Conservation (phyloP, 768 basidiomycete species). For the Mrakia blollopis region DNA sequence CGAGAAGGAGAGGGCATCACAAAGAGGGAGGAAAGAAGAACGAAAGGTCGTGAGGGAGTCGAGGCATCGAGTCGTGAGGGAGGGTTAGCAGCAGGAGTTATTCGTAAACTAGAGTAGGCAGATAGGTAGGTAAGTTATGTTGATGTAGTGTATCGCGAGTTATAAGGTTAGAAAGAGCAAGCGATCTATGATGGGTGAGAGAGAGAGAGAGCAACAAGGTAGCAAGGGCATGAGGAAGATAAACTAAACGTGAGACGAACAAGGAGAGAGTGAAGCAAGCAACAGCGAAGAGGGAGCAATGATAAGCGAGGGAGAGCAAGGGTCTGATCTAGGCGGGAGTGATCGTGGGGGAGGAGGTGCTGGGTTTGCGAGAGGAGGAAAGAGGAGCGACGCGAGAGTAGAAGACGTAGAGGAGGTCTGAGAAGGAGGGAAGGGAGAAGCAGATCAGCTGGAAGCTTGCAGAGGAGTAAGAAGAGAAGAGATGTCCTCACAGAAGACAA, state of each 20-base stretch:
- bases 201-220: background rate
- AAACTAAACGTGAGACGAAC: background rate
- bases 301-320: background rate
- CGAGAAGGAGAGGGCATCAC: background rate
- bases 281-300: background rate
- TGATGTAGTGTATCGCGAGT: background rate
- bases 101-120: background rate
- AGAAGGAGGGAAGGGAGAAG: background rate
- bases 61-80: background rate
- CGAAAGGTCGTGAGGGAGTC: background rate
- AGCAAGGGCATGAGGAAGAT: background rate
- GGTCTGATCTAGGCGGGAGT: background rate
- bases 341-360: background rate
- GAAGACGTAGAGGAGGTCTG: constrained; percentile 28
- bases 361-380: background rate
- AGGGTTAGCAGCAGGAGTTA: background rate
- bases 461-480: background rate
- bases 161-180: background rate
- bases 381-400: constrained; percentile 19
- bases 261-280: background rate
- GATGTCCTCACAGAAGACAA: constrained; percentile 14
- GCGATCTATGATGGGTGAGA: background rate
- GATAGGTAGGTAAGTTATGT: background rate
- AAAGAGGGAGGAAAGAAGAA: background rate
- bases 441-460: background rate